Conservation (phyloP, 495 filamentous ascomycete species). For the Parathielavia appendiculata region DNA sequence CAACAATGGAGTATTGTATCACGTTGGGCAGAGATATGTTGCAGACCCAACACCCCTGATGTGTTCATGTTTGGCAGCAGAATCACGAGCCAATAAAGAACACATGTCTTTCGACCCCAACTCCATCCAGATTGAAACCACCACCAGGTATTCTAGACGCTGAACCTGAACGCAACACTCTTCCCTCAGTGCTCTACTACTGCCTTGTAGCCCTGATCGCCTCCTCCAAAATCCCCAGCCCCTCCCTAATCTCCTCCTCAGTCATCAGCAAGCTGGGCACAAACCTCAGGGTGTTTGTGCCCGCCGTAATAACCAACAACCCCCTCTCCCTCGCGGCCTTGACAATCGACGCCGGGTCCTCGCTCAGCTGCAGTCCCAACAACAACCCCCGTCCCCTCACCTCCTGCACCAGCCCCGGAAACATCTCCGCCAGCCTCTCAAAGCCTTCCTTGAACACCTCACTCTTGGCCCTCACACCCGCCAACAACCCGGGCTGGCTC, state of each 20-base stretch:
- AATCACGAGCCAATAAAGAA: not conserved
- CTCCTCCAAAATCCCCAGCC: conserved; percentile 68
- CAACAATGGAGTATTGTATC: not conserved
- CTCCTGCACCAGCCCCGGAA: conserved; percentile 68
- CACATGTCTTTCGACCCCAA: not conserved
- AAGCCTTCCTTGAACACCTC: conserved; percentile 62
- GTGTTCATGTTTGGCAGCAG: no score
- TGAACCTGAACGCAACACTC: not conserved
- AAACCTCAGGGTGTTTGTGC: conserved; percentile 81
- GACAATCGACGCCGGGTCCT: conserved; percentile 65
- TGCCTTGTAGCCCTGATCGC: conserved; percentile 52
- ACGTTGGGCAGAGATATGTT: not conserved
- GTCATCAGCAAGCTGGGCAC: conserved; percentile 77
- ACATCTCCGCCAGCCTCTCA: conserved; percentile 55
- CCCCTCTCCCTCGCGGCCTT: conserved; percentile 84
- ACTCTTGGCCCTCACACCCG: conserved; percentile 58
- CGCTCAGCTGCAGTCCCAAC: conserved; percentile 72
- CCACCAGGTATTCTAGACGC: not conserved
- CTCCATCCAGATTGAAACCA: not conserved
- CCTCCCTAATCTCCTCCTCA: conserved; percentile 68
- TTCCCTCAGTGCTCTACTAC: not conserved
- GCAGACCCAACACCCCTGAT: not conserved
- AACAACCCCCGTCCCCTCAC: conserved; percentile 80
- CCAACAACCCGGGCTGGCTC: conserved; percentile 58
- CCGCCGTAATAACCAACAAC: conserved; percentile 84